Evolutionary conservation across 495 filamentous ascomycete genomes (phyloP), one percentile per base, ranked within the genome.

Genomic region (Penicillium ochrochloron): DNA sequence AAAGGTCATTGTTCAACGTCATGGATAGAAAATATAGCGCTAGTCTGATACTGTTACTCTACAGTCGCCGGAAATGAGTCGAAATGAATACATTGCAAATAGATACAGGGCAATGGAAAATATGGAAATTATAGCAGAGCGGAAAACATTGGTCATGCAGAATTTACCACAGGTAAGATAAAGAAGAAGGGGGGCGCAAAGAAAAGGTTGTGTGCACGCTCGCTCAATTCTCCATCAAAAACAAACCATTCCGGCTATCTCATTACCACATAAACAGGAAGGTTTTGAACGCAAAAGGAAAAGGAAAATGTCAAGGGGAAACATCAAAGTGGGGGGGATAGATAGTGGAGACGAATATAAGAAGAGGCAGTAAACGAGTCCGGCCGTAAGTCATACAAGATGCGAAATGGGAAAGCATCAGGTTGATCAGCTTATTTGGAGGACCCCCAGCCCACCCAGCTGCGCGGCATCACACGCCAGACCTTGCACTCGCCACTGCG

Each of bases 401-500:
- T 59, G 5, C 37, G 37, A 41, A 11, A 39, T 12, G 15, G 11
- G 52, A n/a, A 5, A 23, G 23, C 52, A 60, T 67, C 66, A 29
- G 65, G 15, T 7, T 31, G 14, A n/a, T 39, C 74, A 39, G 44
- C 48, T 69, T 69, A 80, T 66, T 71, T 84, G 58, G 27, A 55
- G 57, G 64, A 52, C 52, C 87, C 88, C 94, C 94, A 97, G 35
- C 94, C 92, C 51, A 98, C 88, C 93, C 94, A 98, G 65, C 84
- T 88, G 66, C 92, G 85, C 14, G 91, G 91, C 88, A 97, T 94
- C 37, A 96, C 92, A 62, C 95, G 87, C 95, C 95, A 99, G 63
- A 98, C 93, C 81, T 96, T 97, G 66, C 97, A 92, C 81, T 99
- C 95, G 12, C 95, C 95, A 76, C 90, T 94, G 73, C 91, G 84